Base-by-base conservation (phyloP, 305 asterid species). In the Nicotiana rustica region DNA sequence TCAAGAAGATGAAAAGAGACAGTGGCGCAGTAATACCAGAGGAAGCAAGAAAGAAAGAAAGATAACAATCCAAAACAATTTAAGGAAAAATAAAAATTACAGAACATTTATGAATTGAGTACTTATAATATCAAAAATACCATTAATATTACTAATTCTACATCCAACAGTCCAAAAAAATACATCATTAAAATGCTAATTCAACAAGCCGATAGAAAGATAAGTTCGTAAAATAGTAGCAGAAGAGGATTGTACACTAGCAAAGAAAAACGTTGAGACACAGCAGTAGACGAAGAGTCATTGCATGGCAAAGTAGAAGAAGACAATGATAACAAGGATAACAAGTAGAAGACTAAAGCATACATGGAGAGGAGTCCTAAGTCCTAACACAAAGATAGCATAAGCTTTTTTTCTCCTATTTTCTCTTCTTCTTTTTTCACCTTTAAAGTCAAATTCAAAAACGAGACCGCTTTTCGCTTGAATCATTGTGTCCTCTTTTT, bases 201-300 rank as follows among this genome's bases (percentile, higher is more conserved):
- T 64, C 68, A 64, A 21, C 68, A 64, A 64, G 17, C n/a, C n/a
- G 1, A 64, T 10, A 25, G 36, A 64, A 21, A 21, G 7, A 25
- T 25, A 10, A 64, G 68, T 21, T 64, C 68, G 4, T 3, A 3
- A 25, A 64, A 64, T n/a, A n/a, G 78, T 41, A 44, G 60, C 35
- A 70, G 47, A 70, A 44, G 36, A 69, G 8, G 35, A 41, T 70
- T 4, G 12, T 10, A 19, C 47, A 12, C 3, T 38, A 41, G 47
- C 60, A 41, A 70, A 70, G 36, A 57, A 70, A 44, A 13, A 70
- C 12, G 60, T 70, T 70, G 60, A 70, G 59, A 36, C 9, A 25
- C 69, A 68, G 77, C 33, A 17, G 56, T 68, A 68, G 57, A 69
- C 6, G 5, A 29, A 70, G 59, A 41, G 60, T 44, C 52, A 29